Base-by-base conservation (phyloP, 441 rosid species). In the Syzygium syzygioides region DNA sequence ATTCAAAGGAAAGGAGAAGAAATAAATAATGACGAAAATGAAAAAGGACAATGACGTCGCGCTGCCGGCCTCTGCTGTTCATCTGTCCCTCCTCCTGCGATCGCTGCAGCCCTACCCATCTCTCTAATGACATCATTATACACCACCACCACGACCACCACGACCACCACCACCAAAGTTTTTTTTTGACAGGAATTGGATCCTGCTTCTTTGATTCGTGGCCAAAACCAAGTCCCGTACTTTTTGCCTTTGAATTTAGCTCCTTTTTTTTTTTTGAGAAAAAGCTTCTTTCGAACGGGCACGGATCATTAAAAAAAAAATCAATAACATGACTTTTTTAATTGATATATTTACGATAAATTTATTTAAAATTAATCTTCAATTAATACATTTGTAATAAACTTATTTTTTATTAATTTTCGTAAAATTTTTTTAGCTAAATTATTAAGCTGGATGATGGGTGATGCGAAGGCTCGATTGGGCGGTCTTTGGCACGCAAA, bases 1-100 rank as follows among this genome's bases (percentile, higher is more conserved):
- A 25, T 37, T 25, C 50, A 37, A 37, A 7, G 12, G 13, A 15
- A 20, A 19, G 0, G 12, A 9, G 0, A 2, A 14, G 4, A 62
- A 18, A 66, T 0, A 62, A 18, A 66, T 0, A 7, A 71, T 71
- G 83, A 37, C 83, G 83, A 25, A 37, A 37, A 71, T 11, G 6
- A 45, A 41, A 19, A 11, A 14, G 17, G n/a, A 23, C 3, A 52
- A 4, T 71, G 83, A 71, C 83, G 83, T 71, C 52, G n/a, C 5
- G 3, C 52, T 71, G n/a, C 37, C 13, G 76, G 37, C 9, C 37
- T 64, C 76, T 15, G 76, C 83, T 37, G 83, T 37, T 37, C 83
- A 71, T 71, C 83, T 71, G 83, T 71, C 83, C 71, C 71, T 10
- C 5, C 20, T 15, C 37, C 71, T 64, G 6, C 50, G n/a, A 4